Base-by-base conservation (phyloP, 495 filamentous ascomycete species). In the Annulohypoxylon nitens region DNA sequence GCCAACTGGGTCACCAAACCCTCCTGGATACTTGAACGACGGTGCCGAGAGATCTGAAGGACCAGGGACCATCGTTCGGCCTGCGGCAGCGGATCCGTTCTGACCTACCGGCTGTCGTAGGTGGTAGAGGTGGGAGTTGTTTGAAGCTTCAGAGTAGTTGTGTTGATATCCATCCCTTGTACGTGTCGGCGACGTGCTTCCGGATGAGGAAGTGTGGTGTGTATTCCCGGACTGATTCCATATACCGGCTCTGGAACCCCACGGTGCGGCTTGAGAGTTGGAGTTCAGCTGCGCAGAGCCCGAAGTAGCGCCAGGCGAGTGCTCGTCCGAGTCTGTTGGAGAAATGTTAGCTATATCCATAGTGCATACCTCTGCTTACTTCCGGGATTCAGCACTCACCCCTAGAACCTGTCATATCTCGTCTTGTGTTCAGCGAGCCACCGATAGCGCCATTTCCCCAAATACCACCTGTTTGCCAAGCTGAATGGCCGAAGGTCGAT, bases 401-500 rank as follows among this genome's bases (percentile, higher is more conserved):
- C 82, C 82, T 83, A 48, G 84, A 77, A 34, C 78, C 76, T 14
- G 78, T 76, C 12, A 77, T 64, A 33, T 87, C 84, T 67, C 85
- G 75, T 60, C 78, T 75, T 57, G 72, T 61, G 48, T 77, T 81
- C 14, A 71, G 41, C 53, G 91, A 87, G 26, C 81, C 83, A 64
- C 85, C 82, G 57, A 83, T 79, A 45, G 76, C 79, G 12, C 68
- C 66, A 75, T 83, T 88, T 43, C 86, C 84, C 90, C 90, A 93
- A 20, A 93, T 92, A 37, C 82, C 88, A 71, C 81, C 85, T 9
- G 79, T 53, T 82, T 88, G 89, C 81, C 85, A 86, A 18, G 45
- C 82, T 78, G 77, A 87, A 84, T 37, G 83, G 77, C 39, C 81
- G 82, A 57, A 83, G 77, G 76, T 86, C n/a, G 67, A 75, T 66